Conservation (phyloP, 1,284 basidiomycete genomes). For the Heterobasidion parviporum region DNA sequence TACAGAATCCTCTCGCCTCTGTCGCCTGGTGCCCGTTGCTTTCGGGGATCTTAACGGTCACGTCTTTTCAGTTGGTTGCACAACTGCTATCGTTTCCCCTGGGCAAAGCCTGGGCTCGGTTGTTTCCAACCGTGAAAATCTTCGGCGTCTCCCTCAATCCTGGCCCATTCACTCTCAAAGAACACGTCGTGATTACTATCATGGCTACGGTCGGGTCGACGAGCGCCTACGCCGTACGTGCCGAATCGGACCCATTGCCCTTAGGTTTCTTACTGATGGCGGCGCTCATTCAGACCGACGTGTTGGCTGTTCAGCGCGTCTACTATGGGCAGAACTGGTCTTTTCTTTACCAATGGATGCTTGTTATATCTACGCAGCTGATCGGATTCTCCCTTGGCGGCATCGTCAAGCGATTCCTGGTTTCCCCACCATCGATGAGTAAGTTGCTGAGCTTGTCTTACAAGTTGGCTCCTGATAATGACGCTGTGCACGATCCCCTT, state of each 20-base stretch:
- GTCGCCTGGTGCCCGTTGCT: slow-evolving; percentile 5
- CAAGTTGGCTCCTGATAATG: background rate
- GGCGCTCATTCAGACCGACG: slow-evolving; percentile 49
- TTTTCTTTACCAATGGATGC: slow-evolving; percentile 69
- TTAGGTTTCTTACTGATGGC: too few relatives aligned
- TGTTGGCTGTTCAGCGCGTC: slow-evolving; percentile 68
- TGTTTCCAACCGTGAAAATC: slow-evolving; percentile 48
- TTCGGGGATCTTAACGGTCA: background rate
- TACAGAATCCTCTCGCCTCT: slow-evolving; percentile 10
- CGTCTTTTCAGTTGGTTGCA: slow-evolving; percentile 39
- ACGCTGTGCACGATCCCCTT: background rate
- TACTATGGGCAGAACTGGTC: slow-evolving; percentile 60
- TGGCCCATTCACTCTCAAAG: slow-evolving; percentile 45
- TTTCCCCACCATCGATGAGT: slow-evolving; percentile 86
- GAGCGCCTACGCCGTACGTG: slow-evolving; percentile 13
- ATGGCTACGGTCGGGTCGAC: slow-evolving; percentile 19
- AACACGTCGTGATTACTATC: slow-evolving; percentile 53
- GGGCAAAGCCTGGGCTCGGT: slow-evolving; percentile 49
- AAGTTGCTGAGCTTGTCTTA: background rate
- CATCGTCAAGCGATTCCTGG: slow-evolving; percentile 55
- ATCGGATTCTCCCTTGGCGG: slow-evolving; percentile 87
- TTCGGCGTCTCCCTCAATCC: slow-evolving; percentile 56
- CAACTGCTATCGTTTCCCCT: slow-evolving; percentile 60
- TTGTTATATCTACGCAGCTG: slow-evolving; percentile 80
- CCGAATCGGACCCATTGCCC: background rate